phyloP scores from a whole-genome alignment of 768 basidiomycete species.

The Boletales sp. region DNA sequence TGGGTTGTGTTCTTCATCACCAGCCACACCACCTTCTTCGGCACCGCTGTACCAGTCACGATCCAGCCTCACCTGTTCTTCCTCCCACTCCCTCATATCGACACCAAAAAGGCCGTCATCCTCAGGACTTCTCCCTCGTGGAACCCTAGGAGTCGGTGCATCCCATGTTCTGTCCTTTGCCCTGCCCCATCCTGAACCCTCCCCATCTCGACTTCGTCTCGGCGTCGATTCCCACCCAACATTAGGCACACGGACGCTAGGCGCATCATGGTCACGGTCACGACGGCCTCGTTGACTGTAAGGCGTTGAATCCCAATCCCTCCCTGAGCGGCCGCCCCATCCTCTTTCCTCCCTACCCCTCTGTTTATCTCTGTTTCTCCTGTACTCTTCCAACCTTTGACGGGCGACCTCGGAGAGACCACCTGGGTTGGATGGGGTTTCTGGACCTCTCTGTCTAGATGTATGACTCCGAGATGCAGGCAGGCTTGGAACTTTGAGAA shows the following conservation, averaged over 20 bases:
- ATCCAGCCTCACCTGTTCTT: constrained; percentile 89
- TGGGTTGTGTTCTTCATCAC: constrained; percentile 90
- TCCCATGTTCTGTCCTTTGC: constrained; percentile 65
- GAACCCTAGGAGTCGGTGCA: constrained; percentile 74
- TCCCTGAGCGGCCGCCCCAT: constrained; percentile 36
- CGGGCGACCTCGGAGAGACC: constrained; percentile 79
- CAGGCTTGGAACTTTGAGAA: constrained; percentile 64
- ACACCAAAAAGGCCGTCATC: constrained; percentile 61
- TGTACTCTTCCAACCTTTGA: constrained; percentile 71
- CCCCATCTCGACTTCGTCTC: constrained; percentile 49
- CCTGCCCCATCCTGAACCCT: constrained; percentile 60
- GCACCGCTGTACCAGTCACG: constrained; percentile 95
- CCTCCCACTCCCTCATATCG: constrained; percentile 92
- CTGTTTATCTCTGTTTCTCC: constrained; percentile 65
- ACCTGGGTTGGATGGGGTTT: constrained; percentile 91
- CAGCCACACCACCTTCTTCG: constrained; percentile 81
- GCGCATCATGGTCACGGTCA: constrained; percentile 51
- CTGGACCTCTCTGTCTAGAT: constrained; percentile 72
- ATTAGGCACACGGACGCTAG: constrained; percentile 88
- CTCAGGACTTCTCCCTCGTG: constrained; percentile 66
- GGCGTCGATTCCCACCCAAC: constrained; percentile 95
- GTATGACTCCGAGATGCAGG: constrained; percentile 58
- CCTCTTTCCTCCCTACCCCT: constrained; percentile 60
- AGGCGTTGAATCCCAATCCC: constrained; percentile 60
- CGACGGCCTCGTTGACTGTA: constrained; percentile 48